A percentile compares a stretch with the other conserved stretches of the same genome.
phyloP scores from a whole-genome alignment of 78 protist genomes.

The Monocercomonoides exilis region DNA sequence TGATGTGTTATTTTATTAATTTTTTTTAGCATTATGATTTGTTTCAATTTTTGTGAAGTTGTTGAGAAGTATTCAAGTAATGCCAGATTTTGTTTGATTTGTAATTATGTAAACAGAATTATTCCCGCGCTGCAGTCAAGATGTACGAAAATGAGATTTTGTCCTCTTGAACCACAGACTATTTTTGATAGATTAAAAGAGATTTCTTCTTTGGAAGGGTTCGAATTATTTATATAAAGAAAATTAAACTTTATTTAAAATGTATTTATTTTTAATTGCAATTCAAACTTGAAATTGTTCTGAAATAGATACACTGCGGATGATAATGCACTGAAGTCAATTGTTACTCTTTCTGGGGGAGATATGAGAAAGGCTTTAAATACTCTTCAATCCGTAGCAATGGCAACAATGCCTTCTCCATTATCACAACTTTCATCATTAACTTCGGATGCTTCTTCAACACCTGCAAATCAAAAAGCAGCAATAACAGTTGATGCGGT shows the following conservation, averaged over 20 bases:
- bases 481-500: too few relatives aligned
- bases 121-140: constrained; percentile 93
- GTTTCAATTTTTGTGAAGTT: constrained; percentile 19
- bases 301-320: background rate
- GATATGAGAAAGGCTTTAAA: constrained; percentile 68
- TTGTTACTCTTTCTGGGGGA: constrained; percentile 24
- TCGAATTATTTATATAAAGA: background rate
- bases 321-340: constrained; percentile 24
- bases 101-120: constrained; percentile 86
- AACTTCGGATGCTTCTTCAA: background rate
- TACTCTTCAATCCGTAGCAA: constrained; percentile 56
- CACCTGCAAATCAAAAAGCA: constrained; percentile 17
- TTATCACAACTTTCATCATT: background rate
- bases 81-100: constrained; percentile 88
- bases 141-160: constrained; percentile 87
- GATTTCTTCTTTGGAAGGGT: constrained; percentile 59
- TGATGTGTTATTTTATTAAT: background rate
- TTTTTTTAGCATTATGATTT: background rate
- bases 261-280: background rate
- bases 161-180: constrained; percentile 56
- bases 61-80: constrained; percentile 79
- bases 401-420: constrained; percentile 33
- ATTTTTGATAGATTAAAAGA: constrained; percentile 41
- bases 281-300: background rate
- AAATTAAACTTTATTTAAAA: constrained; percentile 2